Conservation (phyloP, 345 rosid genomes). For the Schrenkiella parvula region DNA sequence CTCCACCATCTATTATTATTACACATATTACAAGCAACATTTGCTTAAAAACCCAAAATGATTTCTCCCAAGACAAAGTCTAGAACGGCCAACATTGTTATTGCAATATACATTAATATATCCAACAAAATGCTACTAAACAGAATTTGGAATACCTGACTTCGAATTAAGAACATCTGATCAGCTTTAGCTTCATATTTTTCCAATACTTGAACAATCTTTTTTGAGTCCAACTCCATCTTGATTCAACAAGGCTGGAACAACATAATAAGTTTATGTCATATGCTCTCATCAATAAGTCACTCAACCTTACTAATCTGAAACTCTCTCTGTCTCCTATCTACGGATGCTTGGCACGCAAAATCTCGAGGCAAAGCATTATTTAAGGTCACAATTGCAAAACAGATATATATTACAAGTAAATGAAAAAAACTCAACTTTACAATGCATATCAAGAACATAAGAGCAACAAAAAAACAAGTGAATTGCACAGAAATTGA, state of each 20-base stretch:
- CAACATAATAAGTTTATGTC: not conserved
- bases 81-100: not conserved
- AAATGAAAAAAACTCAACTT: too few species aligned
- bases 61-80: not conserved
- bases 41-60: not conserved
- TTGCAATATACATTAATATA: too few species aligned
- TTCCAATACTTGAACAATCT: conserved; percentile 39
- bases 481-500: too few species aligned
- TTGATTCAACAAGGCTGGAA: not conserved
- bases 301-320: too few species aligned
- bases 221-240: conserved; percentile 63
- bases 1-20: conserved; percentile 53
- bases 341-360: too few species aligned
- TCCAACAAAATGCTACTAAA: not conserved
- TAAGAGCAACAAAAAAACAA: too few species aligned
- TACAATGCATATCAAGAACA: too few species aligned
- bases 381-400: too few species aligned
- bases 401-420: too few species aligned
- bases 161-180: conserved; percentile 53
- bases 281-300: too few species aligned
- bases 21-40: not conserved
- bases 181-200: conserved; percentile 79
- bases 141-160: conserved; percentile 42
- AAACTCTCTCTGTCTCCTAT: too few species aligned
- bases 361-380: too few species aligned